A percentile compares a stretch with the other conserved stretches of the same genome.
These are phyloP conservation scores for Suhomyces xylopsoci DNA, from an alignment of 805 yeast species.

Conservation along the genomic window DNA sequence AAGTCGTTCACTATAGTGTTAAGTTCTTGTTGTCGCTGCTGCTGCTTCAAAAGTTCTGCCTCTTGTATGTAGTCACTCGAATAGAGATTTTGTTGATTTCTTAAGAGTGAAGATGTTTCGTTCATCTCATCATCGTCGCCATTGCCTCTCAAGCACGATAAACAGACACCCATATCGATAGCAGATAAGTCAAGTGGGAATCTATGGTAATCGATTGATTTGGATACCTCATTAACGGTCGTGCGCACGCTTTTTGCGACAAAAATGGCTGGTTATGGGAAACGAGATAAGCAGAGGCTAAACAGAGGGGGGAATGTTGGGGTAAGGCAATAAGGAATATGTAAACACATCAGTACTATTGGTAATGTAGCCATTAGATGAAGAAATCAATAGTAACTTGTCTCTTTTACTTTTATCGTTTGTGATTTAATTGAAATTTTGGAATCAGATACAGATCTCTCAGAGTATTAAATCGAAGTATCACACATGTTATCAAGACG, in stretches of 20 bases:
- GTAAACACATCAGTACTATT: background rate
- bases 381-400: too few species aligned
- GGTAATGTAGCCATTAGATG: background rate
- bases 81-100: conserved; percentile 22
- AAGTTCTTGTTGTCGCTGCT: conserved; percentile 46
- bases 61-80: conserved; percentile 35
- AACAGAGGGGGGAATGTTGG: background rate
- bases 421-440: too few species aligned
- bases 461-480: background rate
- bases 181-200: background rate
- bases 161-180: conserved; percentile 45
- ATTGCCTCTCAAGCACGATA: conserved; percentile 40
- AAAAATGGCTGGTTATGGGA: background rate
- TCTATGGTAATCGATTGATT: background rate
- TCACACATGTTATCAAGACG: too few species aligned
- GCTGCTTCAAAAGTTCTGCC: conserved; percentile 36
- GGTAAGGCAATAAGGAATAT: background rate
- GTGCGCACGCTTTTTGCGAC: conserved; percentile 1
- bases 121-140: conserved; percentile 36
- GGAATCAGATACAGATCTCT: background rate
- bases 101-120: conserved; percentile 38
- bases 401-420: too few species aligned
- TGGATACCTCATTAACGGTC: background rate
- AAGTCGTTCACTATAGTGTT: conserved; percentile 44
- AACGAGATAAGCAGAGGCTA: background rate